These are phyloP conservation scores for Xylariaceae sp. DNA, from an alignment of 2,329 filamentous ascomycete genomes.

Conservation along the genomic window DNA sequence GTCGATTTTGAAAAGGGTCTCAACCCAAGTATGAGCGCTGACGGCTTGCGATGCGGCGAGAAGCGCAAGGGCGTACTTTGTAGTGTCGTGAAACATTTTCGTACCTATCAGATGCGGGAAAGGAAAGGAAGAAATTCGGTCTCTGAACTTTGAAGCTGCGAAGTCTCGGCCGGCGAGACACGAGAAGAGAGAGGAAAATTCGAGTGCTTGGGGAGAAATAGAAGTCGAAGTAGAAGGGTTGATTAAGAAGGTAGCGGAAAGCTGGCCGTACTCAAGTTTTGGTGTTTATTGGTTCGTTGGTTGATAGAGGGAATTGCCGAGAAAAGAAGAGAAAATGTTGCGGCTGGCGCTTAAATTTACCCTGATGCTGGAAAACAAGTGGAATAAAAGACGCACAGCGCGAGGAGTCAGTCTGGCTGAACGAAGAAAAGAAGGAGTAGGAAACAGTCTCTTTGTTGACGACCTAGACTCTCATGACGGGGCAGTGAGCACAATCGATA, in stretches of 20 bases:
- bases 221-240: neutral
- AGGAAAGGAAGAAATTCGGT: neutral
- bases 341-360: constrained; percentile 8
- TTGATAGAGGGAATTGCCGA: neutral
- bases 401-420: constrained; percentile 8
- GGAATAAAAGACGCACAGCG: constrained; percentile 12
- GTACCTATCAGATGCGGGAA: neutral
- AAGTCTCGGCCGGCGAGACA: neutral
- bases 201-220: neutral
- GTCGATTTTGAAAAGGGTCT: constrained; percentile 67
- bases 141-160: neutral
- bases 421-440: constrained; percentile 19
- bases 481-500: constrained; percentile 13
- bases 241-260: constrained; percentile 1
- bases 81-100: constrained; percentile 14
- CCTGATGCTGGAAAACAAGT: neutral
- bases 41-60: constrained; percentile 28
- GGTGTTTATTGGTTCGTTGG: no score
- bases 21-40: constrained; percentile 75
- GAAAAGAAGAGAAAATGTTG: constrained; percentile 3
- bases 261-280: no score
- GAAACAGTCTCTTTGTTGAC: constrained; percentile 17
- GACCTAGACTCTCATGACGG: constrained; percentile 11
- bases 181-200: neutral
- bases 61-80: constrained; percentile 18